A percentile compares a stretch with the other conserved stretches of the same genome.
Conservation (phyloP, 1,284 basidiomycete genomes). For the Rhodotorula glutinis region DNA sequence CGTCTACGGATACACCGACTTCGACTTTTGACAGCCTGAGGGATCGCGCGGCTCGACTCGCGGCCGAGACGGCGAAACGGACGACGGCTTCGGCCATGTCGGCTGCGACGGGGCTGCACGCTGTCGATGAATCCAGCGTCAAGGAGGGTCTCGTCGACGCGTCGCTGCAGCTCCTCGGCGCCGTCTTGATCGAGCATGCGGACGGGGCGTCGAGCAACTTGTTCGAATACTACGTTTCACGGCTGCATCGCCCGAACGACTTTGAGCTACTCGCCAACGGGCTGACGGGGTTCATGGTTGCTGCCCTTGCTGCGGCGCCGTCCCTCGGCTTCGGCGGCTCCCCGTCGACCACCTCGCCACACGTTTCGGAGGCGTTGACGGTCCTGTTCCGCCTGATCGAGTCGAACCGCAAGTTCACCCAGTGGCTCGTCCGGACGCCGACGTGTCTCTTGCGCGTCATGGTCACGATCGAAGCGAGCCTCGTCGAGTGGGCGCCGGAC, state of each 20-base stretch:
- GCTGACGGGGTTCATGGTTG: slow-evolving; percentile 65
- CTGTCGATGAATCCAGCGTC: not conserved
- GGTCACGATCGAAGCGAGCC: slow-evolving; percentile 71
- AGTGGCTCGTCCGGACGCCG: not conserved
- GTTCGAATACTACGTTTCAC: slow-evolving; percentile 83
- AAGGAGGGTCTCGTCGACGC: slow-evolving; percentile 1
- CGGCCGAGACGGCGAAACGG: slow-evolving; percentile 25
- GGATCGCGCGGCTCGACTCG: slow-evolving; percentile 21
- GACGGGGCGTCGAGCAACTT: slow-evolving; percentile 59
- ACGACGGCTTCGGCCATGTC: not conserved
- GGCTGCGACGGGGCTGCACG: not conserved
- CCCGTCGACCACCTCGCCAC: not conserved
- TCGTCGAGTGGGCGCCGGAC: slow-evolving; percentile 82
- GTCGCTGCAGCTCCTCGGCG: slow-evolving; percentile 27
- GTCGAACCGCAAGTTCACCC: slow-evolving; percentile 21
- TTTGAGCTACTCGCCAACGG: slow-evolving; percentile 77
- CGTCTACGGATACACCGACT: not conserved
- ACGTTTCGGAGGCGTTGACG: slow-evolving; percentile 52
- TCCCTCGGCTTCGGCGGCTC: not conserved
- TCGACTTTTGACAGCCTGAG: slow-evolving; percentile 3
- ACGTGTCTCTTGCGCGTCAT: slow-evolving; percentile 64
- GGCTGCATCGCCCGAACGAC: slow-evolving; percentile 82
- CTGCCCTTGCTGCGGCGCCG: slow-evolving; percentile 54
- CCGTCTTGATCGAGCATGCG: slow-evolving; percentile 29
- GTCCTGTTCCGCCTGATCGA: slow-evolving; percentile 88